Percentiles rank a stretch among this genome's conserved stretches.
Evolutionary conservation across 2,329 filamentous ascomycete species (phyloP).

Genomic region (Ascochyta clinopodiicola): DNA sequence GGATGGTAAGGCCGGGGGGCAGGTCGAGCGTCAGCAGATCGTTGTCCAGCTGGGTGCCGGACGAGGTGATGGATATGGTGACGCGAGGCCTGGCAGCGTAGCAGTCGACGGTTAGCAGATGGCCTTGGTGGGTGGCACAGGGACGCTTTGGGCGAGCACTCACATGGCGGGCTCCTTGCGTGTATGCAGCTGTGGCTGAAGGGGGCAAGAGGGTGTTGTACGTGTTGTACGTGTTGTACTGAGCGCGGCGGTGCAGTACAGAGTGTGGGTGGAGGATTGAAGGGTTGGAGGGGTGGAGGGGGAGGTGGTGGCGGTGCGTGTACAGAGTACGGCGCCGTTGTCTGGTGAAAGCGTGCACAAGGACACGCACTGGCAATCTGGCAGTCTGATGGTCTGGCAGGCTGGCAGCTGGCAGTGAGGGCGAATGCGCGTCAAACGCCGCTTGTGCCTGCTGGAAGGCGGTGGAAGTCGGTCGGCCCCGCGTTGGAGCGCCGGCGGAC

Average conservation of each 20-base stretch:
- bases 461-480: conserved; percentile 38
- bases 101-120: conserved; percentile 37
- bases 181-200: conserved; percentile 44
- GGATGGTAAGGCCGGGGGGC: conserved; percentile 80
- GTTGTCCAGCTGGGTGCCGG: conserved; percentile 69
- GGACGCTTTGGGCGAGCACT: conserved; percentile 39
- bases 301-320: too few species aligned
- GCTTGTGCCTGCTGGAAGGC: conserved; percentile 30
- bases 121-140: conserved; percentile 43
- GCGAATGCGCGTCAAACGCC: conserved; percentile 2
- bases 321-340: too few species aligned
- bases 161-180: conserved; percentile 41
- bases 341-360: too few species aligned
- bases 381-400: neutral
- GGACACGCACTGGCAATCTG: too few species aligned
- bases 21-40: conserved; percentile 84
- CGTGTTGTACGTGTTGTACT: conserved; percentile 45
- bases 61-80: conserved; percentile 82
- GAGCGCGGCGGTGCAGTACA: conserved; percentile 16
- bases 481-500: conserved; percentile 22
- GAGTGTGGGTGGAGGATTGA: too few species aligned
- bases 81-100: conserved; percentile 71
- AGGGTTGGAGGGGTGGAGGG: too few species aligned
- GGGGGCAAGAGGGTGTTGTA: conserved; percentile 42
- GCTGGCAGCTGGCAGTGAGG: conserved; percentile 5